These are phyloP conservation scores for Didymella pomorum DNA, from an alignment of 2,329 filamentous ascomycete genomes.

Conservation along the genomic window DNA sequence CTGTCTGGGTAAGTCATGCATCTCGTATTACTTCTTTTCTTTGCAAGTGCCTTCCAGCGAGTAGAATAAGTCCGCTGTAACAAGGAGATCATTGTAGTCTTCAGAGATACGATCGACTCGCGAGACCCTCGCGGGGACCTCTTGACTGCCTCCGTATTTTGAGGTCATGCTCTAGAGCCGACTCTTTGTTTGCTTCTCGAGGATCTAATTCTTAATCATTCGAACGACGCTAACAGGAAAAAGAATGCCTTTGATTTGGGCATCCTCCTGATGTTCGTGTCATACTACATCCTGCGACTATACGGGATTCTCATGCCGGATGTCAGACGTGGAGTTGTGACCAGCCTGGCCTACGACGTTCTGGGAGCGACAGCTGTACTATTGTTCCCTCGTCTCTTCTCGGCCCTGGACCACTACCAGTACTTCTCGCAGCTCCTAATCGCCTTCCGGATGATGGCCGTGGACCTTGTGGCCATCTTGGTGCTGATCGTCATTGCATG, in stretches of 20 bases:
- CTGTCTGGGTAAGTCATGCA: constrained; percentile 68
- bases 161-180: too few relatives aligned
- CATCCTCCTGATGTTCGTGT: constrained; percentile 82
- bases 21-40: background rate
- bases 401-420: constrained; percentile 90
- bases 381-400: constrained; percentile 89
- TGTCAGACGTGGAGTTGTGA: constrained; percentile 71
- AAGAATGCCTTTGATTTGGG: constrained; percentile 95
- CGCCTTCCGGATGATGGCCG: constrained; percentile 91
- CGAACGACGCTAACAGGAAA: too few relatives aligned
- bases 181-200: too few relatives aligned
- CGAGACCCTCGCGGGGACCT: too few relatives aligned
- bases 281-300: constrained; percentile 88
- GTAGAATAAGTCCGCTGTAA: too few relatives aligned
- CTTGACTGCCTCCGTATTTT: background rate
- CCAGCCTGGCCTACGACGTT: constrained; percentile 91
- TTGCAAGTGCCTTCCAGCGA: background rate
- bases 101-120: too few relatives aligned
- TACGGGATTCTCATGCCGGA: constrained; percentile 87
- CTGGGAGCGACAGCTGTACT: constrained; percentile 89
- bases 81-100: too few relatives aligned
- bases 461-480: constrained; percentile 85
- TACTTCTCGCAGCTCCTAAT: constrained; percentile 96
- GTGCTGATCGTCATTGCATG: constrained; percentile 85
- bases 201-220: too few relatives aligned